Percentiles rank a stretch among this genome's conserved stretches.
These are phyloP conservation scores for Trifolium subterraneum DNA, from an alignment of 306 rosid species.

Conservation along the genomic window DNA sequence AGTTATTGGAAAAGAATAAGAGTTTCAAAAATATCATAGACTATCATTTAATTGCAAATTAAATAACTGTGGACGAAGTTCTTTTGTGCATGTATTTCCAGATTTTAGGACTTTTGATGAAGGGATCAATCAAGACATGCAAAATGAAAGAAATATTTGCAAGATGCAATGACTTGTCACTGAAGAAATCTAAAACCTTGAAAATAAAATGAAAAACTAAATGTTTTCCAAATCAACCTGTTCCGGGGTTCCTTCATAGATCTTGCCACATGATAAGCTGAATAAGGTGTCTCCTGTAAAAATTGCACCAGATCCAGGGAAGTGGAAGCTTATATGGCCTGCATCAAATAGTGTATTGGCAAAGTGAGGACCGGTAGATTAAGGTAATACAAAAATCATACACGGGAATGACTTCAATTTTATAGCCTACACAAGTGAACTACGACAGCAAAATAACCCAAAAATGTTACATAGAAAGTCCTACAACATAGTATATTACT, in stretches of 20 bases:
- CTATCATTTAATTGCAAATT: slow-evolving; percentile 2
- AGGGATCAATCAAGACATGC: slow-evolving; percentile 22
- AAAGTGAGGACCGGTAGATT: slow-evolving; percentile 12
- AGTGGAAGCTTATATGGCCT: slow-evolving; percentile 95
- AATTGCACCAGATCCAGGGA: slow-evolving; percentile 87
- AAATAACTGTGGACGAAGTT: slow-evolving; percentile 15
- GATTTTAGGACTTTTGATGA: slow-evolving; percentile 17
- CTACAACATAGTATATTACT: slow-evolving; percentile 3
- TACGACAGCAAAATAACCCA: slow-evolving; percentile 4
- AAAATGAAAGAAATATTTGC: slow-evolving; percentile 11
- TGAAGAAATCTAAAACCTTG: slow-evolving; percentile 28
- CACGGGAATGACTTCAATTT: neutral
- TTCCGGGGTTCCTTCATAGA: slow-evolving; percentile 90
- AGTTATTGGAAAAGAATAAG: neutral
- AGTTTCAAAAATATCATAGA: slow-evolving; percentile 32
- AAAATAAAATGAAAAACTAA: slow-evolving; percentile 32
- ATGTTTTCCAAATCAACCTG: slow-evolving; percentile 65
- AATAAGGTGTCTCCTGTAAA: slow-evolving; percentile 94
- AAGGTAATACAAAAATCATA: slow-evolving; percentile 29
- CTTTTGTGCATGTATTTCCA: slow-evolving; percentile 26
- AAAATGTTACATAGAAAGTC: slow-evolving; percentile 12
- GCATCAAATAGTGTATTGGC: slow-evolving; percentile 33
- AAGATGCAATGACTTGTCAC: slow-evolving; percentile 15
- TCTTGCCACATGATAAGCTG: slow-evolving; percentile 97
- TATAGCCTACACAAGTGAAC: slow-evolving; percentile 29